These are phyloP conservation scores for Annulohypoxylon nitens DNA, from an alignment of 495 filamentous ascomycete genomes.

Conservation along the genomic window DNA sequence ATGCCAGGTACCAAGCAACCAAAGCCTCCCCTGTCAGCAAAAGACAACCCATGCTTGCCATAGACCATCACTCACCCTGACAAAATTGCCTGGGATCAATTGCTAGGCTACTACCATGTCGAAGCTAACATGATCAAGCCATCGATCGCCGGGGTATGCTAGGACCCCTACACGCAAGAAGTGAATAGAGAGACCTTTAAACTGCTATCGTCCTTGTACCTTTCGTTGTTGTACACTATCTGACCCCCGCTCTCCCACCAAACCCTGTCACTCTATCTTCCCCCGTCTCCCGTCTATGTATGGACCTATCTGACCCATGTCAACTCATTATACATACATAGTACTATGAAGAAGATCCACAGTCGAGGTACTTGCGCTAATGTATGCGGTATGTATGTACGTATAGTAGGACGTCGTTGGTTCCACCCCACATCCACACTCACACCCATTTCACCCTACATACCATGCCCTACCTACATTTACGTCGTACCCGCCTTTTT, in stretches of 20 bases:
- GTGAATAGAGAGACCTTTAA: slow-evolving; percentile 7
- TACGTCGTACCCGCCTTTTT: slow-evolving; percentile 47
- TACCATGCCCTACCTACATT: slow-evolving; percentile 39
- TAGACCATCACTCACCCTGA: slow-evolving; percentile 18
- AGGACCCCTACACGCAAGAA: slow-evolving; percentile 22
- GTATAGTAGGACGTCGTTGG: slow-evolving; percentile 32
- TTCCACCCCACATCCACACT: slow-evolving; percentile 47
- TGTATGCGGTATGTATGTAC: slow-evolving; percentile 8
- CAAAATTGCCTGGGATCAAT: slow-evolving; percentile 40
- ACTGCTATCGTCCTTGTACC: slow-evolving; percentile 29
- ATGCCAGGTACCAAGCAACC: slow-evolving; percentile 44
- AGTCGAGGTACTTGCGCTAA: slow-evolving; percentile 42
- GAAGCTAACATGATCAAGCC: slow-evolving; percentile 47
- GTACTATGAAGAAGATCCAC: slow-evolving; percentile 39
- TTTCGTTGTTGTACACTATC: slow-evolving; percentile 27
- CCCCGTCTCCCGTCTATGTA: slow-evolving; percentile 31
- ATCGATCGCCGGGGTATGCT: slow-evolving; percentile 46
- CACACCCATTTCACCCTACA: slow-evolving; percentile 35
- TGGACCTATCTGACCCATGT: slow-evolving; percentile 26
- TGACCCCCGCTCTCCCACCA: slow-evolving; percentile 35
- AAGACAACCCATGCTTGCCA: slow-evolving; percentile 2
- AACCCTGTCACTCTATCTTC: slow-evolving; percentile 29
- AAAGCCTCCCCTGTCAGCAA: slow-evolving; percentile 43
- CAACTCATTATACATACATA: slow-evolving; percentile 21
- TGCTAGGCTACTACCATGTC: slow-evolving; percentile 38